Evolutionary conservation across 2,329 filamentous ascomycete species (phyloP).

Genomic region (Golovinomyces cichoracearum): DNA sequence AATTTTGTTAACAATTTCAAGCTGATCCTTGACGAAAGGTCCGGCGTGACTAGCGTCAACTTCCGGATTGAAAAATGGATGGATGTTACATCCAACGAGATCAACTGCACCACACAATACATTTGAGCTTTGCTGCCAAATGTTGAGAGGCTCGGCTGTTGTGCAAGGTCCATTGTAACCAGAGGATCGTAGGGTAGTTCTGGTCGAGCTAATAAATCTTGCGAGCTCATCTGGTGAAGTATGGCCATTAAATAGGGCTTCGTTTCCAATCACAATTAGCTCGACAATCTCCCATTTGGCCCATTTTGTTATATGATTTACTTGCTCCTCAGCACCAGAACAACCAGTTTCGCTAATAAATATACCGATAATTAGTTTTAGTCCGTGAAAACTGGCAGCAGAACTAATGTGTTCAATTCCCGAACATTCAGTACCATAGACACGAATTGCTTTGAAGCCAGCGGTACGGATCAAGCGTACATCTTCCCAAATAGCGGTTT

Average conservation of each 20-base stretch:
- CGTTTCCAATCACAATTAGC: constrained; percentile 72
- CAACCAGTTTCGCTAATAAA: constrained; percentile 43
- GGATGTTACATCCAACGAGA: constrained; percentile 61
- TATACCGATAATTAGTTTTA: constrained; percentile 69
- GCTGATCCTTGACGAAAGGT: constrained; percentile 46
- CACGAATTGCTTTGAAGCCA: constrained; percentile 46
- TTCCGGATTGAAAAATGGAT: constrained; percentile 74
- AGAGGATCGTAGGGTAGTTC: constrained; percentile 30
- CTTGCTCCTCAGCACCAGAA: constrained; percentile 37
- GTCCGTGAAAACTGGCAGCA: constrained; percentile 36
- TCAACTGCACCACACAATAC: constrained; percentile 50
- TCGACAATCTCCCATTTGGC: constrained; percentile 43
- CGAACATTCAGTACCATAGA: constrained; percentile 82
- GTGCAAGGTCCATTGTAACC: constrained; percentile 55
- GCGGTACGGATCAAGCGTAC: constrained; percentile 33
- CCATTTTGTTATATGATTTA: constrained; percentile 47
- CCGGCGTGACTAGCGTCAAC: constrained; percentile 41
- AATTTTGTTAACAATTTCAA: constrained; percentile 39
- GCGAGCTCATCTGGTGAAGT: constrained; percentile 38
- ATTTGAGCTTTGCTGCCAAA: constrained; percentile 37
- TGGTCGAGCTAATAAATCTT: constrained; percentile 41
- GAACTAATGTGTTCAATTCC: constrained; percentile 50
- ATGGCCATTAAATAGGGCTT: constrained; percentile 56
- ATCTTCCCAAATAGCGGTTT: constrained; percentile 30
- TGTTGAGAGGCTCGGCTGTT: constrained; percentile 62